Evolutionary conservation across 2,329 filamentous ascomycete genomes (phyloP).

Genomic region (Monascus ruber): DNA sequence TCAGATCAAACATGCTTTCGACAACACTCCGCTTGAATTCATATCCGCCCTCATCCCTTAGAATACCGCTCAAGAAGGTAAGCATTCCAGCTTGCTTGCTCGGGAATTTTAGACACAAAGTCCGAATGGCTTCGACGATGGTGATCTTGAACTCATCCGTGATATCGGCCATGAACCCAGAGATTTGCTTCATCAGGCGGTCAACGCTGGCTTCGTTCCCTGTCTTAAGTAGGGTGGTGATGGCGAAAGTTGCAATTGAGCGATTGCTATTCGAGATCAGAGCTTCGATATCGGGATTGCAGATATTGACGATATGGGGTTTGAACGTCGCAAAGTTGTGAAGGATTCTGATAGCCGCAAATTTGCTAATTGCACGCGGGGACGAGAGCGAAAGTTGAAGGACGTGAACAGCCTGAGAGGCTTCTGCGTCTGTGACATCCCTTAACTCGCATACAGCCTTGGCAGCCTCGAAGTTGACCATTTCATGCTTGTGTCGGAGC

Average conservation of each 20-base stretch:
- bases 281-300: conserved; percentile 94
- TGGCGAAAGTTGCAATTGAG: conserved; percentile 95
- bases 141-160: conserved; percentile 99
- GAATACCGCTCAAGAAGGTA: conserved; percentile 88
- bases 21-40: conserved; percentile 97
- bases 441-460: conserved; percentile 95
- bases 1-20: conserved; percentile 98
- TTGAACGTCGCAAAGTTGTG: conserved; percentile 97
- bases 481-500: conserved; percentile 96
- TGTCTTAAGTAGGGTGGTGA: conserved; percentile 95
- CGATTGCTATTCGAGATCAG: conserved; percentile 95
- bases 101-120: conserved; percentile 92
- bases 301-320: conserved; percentile 78
- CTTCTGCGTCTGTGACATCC: conserved; percentile 84
- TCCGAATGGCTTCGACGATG: conserved; percentile 97
- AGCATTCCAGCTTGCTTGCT: conserved; percentile 98
- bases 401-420: conserved; percentile 84
- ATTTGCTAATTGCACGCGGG: conserved; percentile 90
- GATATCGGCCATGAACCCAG: conserved; percentile 96
- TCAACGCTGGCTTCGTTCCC: conserved; percentile 97
- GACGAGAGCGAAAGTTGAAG: conserved; percentile 95
- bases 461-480: conserved; percentile 98
- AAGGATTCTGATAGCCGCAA: conserved; percentile 88
- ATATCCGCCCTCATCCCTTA: conserved; percentile 93
- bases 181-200: conserved; percentile 96